Evolutionary conservation across 352 stramenopile genomes (phyloP).

Genomic region (Aphanomyces invadans): DNA sequence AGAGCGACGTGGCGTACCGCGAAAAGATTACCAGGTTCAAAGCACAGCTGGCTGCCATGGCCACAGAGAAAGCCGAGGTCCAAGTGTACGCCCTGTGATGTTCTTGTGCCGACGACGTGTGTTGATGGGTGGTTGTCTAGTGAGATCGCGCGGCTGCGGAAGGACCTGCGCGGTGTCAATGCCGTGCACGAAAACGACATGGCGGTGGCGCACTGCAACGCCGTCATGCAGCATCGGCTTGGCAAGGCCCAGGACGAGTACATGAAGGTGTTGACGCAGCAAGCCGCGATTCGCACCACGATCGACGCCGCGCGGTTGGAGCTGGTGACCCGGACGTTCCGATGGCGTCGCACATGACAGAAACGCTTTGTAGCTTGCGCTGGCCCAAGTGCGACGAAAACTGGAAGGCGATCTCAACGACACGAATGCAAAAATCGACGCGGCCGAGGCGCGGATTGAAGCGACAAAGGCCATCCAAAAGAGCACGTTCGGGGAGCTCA

Average conservation of each 20-base stretch:
- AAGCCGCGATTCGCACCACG: constrained; percentile 49
- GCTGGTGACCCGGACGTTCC: constrained; percentile 28
- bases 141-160: constrained; percentile 43
- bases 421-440: constrained; percentile 34
- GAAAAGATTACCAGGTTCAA: constrained; percentile 47
- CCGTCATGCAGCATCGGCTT: constrained; percentile 67
- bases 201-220: constrained; percentile 58
- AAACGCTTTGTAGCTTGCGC: constrained; percentile 28
- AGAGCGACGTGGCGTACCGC: constrained; percentile 57
- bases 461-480: constrained; percentile 42
- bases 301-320: constrained; percentile 54
- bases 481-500: constrained; percentile 42
- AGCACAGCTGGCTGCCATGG: constrained; percentile 45
- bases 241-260: constrained; percentile 67
- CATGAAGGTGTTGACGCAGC: constrained; percentile 65
- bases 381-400: constrained; percentile 51
- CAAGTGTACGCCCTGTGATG: constrained; percentile 23
- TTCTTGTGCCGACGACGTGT: too few species aligned
- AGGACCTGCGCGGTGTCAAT: constrained; percentile 53
- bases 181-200: constrained; percentile 70
- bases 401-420: constrained; percentile 53
- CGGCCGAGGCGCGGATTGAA: constrained; percentile 40
- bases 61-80: constrained; percentile 37
- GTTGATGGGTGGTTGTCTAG: too few species aligned
- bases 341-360: background rate